Conservation (phyloP, 768 basidiomycete species). For the Trametes maxima region DNA sequence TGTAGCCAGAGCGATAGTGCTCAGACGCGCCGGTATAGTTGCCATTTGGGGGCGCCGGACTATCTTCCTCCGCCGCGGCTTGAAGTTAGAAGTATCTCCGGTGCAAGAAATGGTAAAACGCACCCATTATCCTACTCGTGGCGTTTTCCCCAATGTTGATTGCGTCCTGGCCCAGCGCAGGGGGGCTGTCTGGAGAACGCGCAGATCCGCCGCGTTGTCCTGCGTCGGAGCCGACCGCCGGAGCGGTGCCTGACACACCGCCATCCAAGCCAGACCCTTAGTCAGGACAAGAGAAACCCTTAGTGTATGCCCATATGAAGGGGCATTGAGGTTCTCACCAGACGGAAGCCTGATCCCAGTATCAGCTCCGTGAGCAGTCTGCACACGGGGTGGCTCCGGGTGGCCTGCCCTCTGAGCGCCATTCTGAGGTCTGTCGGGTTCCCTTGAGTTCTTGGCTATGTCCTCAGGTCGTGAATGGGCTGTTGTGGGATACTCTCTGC, state of each 20-base stretch:
- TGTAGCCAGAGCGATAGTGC: background rate
- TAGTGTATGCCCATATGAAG: background rate
- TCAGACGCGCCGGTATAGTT: background rate
- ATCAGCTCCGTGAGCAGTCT: background rate
- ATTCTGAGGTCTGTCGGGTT: background rate
- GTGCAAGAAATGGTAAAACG: background rate
- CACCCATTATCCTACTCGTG: background rate
- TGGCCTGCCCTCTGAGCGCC: background rate
- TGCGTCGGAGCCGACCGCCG: slow-evolving; percentile 13
- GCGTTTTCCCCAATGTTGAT: background rate
- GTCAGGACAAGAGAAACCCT: background rate
- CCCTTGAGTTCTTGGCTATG: background rate
- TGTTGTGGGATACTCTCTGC: background rate
- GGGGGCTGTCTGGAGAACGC: background rate
- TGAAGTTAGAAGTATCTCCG: background rate
- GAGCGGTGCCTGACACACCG: slow-evolving; percentile 10
- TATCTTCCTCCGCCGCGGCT: background rate
- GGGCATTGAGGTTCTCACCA: background rate
- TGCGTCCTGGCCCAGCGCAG: slow-evolving; percentile 3
- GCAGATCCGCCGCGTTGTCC: slow-evolving; percentile 5
- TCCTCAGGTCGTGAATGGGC: background rate
- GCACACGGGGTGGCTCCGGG: background rate
- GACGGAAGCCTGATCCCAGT: background rate
- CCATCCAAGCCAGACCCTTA: slow-evolving; percentile 1
- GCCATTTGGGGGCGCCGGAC: background rate